Evolutionary conservation across 2,329 filamentous ascomycete species (phyloP).

Genomic region (Tothia fuscella): DNA sequence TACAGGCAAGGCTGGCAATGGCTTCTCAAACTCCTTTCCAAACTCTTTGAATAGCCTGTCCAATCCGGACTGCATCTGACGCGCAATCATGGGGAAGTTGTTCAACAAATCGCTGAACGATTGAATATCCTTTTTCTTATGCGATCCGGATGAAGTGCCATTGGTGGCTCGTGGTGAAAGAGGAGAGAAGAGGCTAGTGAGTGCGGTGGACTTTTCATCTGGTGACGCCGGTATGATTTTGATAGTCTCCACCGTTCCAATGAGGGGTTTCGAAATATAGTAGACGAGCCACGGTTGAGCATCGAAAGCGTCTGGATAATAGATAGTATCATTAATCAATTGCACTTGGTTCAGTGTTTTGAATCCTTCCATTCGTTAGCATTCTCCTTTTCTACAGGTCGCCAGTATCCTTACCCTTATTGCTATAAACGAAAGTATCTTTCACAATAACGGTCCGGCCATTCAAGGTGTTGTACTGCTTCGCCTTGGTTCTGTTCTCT

Average conservation of each 20-base stretch:
- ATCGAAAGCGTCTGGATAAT: conserved; percentile 81
- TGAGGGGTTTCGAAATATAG: conserved; percentile 80
- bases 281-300: conserved; percentile 92
- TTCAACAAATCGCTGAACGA: conserved; percentile 82
- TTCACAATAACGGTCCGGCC: conserved; percentile 89
- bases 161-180: conserved; percentile 14
- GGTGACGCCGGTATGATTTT: conserved; percentile 57
- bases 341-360: conserved; percentile 84
- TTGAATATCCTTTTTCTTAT: conserved; percentile 73
- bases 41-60: conserved; percentile 89
- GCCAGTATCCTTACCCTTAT: conserved; percentile 57
- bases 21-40: conserved; percentile 70
- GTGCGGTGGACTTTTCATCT: conserved; percentile 21
- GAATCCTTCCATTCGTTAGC: conserved; percentile 51
- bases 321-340: conserved; percentile 70
- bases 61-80: conserved; percentile 87
- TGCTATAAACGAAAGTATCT: conserved; percentile 84
- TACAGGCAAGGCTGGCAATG: conserved; percentile 49
- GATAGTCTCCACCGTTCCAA: conserved; percentile 69
- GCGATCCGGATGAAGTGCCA: conserved; percentile 22
- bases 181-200: conserved; percentile 2
- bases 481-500: conserved; percentile 84
- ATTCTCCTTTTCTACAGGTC: neutral
- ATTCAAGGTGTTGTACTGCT: conserved; percentile 87
- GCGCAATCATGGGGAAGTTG: conserved; percentile 87